These are phyloP conservation scores for Phanerodontia chrysosporium DNA, from an alignment of 768 basidiomycete species.

Conservation along the genomic window DNA sequence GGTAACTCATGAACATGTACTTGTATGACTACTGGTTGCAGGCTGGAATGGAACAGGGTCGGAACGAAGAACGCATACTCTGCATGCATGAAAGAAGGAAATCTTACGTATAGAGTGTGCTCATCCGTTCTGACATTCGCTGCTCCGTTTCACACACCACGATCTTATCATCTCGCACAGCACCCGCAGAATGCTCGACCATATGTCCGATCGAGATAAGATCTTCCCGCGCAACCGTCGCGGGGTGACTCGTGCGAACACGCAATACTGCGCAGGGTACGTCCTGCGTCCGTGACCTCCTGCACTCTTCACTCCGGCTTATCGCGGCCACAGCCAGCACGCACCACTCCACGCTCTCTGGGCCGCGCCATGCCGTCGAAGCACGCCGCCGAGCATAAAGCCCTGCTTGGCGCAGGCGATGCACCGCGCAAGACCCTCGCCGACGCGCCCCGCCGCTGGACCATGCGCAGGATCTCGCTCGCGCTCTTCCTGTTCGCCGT, in stretches of 20 bases:
- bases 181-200: background rate
- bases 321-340: too few species aligned
- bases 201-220: conserved; percentile 3
- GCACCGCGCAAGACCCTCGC: background rate
- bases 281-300: background rate
- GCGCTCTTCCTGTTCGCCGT: conserved; percentile 1
- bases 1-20: background rate
- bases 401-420: background rate
- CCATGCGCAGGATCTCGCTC: background rate
- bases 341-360: background rate
- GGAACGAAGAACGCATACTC: background rate
- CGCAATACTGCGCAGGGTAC: background rate
- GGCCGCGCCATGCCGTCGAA: background rate
- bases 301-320: background rate
- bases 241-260: background rate
- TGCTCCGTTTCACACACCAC: background rate
- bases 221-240: background rate
- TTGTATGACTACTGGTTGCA: background rate
- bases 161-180: background rate
- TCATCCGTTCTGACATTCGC: background rate
- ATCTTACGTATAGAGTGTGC: background rate
- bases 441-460: background rate
- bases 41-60: background rate
- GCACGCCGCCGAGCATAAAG: background rate
- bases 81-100: too few species aligned